phyloP scores from a whole-genome alignment of 495 filamentous ascomycete species.

The Aspergillus ostianus region DNA sequence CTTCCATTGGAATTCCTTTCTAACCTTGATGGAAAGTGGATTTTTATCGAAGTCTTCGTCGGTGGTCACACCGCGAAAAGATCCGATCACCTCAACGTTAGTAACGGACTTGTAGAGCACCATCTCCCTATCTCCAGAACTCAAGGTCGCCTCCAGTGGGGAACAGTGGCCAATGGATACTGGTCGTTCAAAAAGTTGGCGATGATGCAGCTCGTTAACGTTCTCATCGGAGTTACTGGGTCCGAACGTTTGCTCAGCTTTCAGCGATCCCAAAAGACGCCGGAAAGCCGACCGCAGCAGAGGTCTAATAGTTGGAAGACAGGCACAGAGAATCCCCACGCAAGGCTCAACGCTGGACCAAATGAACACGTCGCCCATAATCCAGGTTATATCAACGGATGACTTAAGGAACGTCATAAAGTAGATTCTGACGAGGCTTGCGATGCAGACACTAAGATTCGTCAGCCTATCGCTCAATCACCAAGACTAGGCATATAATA shows the following conservation, averaged over 20 bases:
- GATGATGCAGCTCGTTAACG: background rate
- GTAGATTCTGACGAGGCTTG: constrained; percentile 23
- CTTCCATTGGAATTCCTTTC: background rate
- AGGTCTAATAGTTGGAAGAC: constrained; percentile 20
- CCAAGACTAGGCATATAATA: background rate
- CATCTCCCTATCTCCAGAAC: background rate
- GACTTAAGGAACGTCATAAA: constrained; percentile 14
- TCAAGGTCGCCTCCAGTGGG: too few relatives aligned
- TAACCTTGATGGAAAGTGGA: background rate
- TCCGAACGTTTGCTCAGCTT: background rate
- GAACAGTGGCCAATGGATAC: background rate
- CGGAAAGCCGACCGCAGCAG: constrained; percentile 10
- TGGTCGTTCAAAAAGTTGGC: background rate
- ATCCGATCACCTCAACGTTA: background rate
- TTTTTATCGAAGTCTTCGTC: background rate
- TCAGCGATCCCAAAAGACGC: background rate
- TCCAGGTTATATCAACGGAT: constrained; percentile 21
- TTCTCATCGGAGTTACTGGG: background rate
- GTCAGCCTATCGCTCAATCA: background rate
- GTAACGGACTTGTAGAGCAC: background rate
- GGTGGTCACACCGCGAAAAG: background rate
- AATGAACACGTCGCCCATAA: constrained; percentile 19
- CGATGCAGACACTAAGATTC: constrained; percentile 25
- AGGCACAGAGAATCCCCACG: constrained; percentile 25
- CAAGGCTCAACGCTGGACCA: constrained; percentile 25